Evolutionary conservation across 257 asterid species (phyloP).

Genomic region (Striga asiatica): DNA sequence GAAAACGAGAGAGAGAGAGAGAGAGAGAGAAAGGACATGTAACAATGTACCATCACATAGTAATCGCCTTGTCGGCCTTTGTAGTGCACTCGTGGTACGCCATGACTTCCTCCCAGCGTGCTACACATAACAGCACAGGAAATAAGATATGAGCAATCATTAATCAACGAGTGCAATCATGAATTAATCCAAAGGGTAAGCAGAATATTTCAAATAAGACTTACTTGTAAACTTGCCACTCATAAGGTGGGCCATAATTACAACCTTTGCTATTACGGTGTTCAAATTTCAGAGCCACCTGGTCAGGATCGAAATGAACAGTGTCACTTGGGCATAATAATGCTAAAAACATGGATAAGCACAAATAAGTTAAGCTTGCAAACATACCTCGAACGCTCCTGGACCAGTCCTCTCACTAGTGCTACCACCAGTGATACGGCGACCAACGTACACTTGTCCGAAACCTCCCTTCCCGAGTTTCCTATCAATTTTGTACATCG

Average conservation of each 20-base stretch:
- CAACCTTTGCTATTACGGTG: constrained; percentile 38
- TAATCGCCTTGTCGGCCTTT: constrained; percentile 31
- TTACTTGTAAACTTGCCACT: constrained; percentile 53
- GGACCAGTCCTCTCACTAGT: constrained; percentile 71
- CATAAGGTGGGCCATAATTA: constrained; percentile 36
- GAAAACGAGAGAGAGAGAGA: not conserved
- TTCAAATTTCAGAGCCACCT: constrained; percentile 64
- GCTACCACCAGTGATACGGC: constrained; percentile 51
- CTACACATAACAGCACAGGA: constrained; percentile 21
- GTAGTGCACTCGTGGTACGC: constrained; percentile 39
- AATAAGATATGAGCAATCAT: not conserved
- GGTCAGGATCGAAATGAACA: constrained; percentile 11
- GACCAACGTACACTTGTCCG: constrained; percentile 90
- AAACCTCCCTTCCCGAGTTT: constrained; percentile 96
- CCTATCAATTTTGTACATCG: constrained; percentile 45
- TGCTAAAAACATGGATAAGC: not conserved
- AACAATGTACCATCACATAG: constrained; percentile 31
- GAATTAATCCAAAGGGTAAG: not conserved
- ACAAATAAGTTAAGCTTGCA: no score
- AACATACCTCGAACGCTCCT: constrained; percentile 65
- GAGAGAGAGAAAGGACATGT: not conserved
- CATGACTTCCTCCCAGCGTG: constrained; percentile 56
- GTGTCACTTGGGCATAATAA: no score
- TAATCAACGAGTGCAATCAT: not conserved
- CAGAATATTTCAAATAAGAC: not conserved